A percentile compares a stretch with the other conserved stretches of the same genome.
These are phyloP conservation scores for Fusarium nodosum DNA, from an alignment of 2,329 filamentous ascomycete species.

Conservation along the genomic window DNA sequence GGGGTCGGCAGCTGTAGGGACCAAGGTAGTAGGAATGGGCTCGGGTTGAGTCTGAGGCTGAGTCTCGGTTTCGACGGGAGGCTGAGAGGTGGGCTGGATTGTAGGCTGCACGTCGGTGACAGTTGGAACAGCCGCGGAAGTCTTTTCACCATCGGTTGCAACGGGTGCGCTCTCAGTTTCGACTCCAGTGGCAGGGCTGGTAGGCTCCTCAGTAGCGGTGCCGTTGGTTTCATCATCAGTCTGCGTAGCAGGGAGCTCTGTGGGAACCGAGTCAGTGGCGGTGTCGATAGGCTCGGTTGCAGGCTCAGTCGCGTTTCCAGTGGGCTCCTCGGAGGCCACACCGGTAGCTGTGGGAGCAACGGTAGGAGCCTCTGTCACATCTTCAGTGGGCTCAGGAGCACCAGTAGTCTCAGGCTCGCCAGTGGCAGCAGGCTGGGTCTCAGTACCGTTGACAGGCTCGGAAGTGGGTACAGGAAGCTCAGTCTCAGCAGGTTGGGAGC, in stretches of 20 bases:
- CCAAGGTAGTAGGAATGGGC: slow-evolving; percentile 39
- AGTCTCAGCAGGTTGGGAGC: slow-evolving; percentile 21
- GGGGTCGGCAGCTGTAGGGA: slow-evolving; percentile 40
- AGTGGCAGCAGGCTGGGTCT: slow-evolving; percentile 17
- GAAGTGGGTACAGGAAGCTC: slow-evolving; percentile 22
- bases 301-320: slow-evolving; percentile 10
- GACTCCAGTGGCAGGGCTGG: slow-evolving; percentile 12
- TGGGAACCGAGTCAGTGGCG: slow-evolving; percentile 13
- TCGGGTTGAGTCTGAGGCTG: slow-evolving; percentile 16
- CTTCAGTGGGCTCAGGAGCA: slow-evolving; percentile 13
- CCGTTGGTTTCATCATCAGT: slow-evolving; percentile 35
- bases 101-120: slow-evolving; percentile 26
- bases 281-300: slow-evolving; percentile 25
- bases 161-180: slow-evolving; percentile 23
- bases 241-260: slow-evolving; percentile 22
- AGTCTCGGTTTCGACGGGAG: slow-evolving; percentile 27
- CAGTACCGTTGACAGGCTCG: slow-evolving; percentile 26
- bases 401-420: slow-evolving; percentile 29
- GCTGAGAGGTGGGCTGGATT: slow-evolving; percentile 27
- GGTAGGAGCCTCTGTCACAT: slow-evolving; percentile 16
- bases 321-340: slow-evolving; percentile 23
- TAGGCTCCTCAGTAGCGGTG: slow-evolving; percentile 31
- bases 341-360: slow-evolving; percentile 20
- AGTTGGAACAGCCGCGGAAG: slow-evolving; percentile 17
- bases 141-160: slow-evolving; percentile 15